phyloP scores from a whole-genome alignment of 2,329 filamentous ascomycete species.

The Teratosphaeria zuluensis region DNA sequence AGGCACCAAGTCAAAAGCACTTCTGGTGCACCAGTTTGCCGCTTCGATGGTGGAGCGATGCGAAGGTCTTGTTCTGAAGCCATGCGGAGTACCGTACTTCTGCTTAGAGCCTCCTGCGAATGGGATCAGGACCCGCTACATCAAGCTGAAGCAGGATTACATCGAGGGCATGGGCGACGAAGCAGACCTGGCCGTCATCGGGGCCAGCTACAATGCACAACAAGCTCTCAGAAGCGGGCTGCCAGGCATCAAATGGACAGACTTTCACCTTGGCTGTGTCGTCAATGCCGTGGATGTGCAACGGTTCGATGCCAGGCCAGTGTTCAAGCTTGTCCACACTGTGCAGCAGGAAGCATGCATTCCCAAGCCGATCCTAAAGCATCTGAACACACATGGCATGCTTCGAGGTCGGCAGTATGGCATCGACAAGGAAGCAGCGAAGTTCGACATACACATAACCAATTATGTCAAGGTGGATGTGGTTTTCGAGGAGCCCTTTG shows the following conservation, averaged over 20 bases:
- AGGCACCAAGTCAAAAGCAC: constrained; percentile 37
- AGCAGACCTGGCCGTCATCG: constrained; percentile 72
- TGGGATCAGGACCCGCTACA: constrained; percentile 32
- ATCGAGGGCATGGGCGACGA: constrained; percentile 68
- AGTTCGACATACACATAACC: constrained; percentile 13
- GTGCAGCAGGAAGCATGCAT: constrained; percentile 39
- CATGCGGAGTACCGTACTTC: constrained; percentile 67
- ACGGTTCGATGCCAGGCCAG: constrained; percentile 43
- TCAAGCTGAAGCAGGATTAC: constrained; percentile 87
- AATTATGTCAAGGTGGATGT: constrained; percentile 29
- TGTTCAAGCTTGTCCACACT: constrained; percentile 56
- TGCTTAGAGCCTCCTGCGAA: constrained; percentile 15
- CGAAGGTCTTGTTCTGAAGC: constrained; percentile 76
- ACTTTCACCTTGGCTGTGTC: constrained; percentile 71
- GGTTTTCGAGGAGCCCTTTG: constrained; percentile 59
- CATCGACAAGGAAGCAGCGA: constrained; percentile 8
- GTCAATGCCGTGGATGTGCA: constrained; percentile 54
- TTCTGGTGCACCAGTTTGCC: constrained; percentile 57
- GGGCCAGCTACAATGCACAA: constrained; percentile 59
- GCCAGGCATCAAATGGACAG: constrained; percentile 53
- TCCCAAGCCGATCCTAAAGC: constrained; percentile 33
- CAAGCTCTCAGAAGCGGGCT: constrained; percentile 49
- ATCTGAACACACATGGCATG: constrained; percentile 33
- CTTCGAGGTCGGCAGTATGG: constrained; percentile 26
- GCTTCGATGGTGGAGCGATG: constrained; percentile 54